Base-by-base conservation (phyloP, 164 flowering plant species). In the Vitis cinerea region DNA sequence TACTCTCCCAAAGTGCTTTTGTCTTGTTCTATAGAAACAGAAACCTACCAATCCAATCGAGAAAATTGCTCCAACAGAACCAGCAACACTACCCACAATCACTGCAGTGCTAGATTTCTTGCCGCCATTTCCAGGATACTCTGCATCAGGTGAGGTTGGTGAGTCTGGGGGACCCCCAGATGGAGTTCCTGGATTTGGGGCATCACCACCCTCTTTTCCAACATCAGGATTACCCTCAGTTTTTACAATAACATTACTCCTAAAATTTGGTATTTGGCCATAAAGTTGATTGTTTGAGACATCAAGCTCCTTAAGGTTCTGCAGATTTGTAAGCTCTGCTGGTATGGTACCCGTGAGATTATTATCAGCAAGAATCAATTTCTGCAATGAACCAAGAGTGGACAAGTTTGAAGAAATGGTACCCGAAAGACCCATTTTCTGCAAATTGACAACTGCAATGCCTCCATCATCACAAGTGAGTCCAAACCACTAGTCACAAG, bases 291-390 rank as follows among this genome's bases (percentile, higher is more conserved):
- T 94, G 70, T 89, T 82, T 8, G 91, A 83, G 44, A 95, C 80
- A 82, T 95, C 94, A 16, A 95, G 54, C 31, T 12, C 47, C 1
- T 0, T 63, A 10, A 95, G 85, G 4, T 70, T 59, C 15, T 86
- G 72, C 79, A 95, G 37, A 17, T 11, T 72, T 0, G 88, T 76
- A 37, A 95, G 90, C 81, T 82, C 88, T 2, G 16, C 27, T 0
- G 99, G 98, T 59, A 95, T 87, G 3, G 88, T 59, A 2, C 99
- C 99, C 6, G 78, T 83, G 31, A 95, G 81, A 37, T 64, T 63
- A 70, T 95, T 95, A 30, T 79, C 71, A 2, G 92, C 63, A 44
- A 95, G 85, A 69, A 74, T 53, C 71, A 95, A 63, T 53, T 31
- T 85, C 66, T 81, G 75, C 81, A 95, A 63, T 0, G 83, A 76